Percentiles rank a stretch among this genome's conserved stretches.
phyloP scores from a whole-genome alignment of 371 early-diverging fungal genomes.

The Circinella minor region DNA sequence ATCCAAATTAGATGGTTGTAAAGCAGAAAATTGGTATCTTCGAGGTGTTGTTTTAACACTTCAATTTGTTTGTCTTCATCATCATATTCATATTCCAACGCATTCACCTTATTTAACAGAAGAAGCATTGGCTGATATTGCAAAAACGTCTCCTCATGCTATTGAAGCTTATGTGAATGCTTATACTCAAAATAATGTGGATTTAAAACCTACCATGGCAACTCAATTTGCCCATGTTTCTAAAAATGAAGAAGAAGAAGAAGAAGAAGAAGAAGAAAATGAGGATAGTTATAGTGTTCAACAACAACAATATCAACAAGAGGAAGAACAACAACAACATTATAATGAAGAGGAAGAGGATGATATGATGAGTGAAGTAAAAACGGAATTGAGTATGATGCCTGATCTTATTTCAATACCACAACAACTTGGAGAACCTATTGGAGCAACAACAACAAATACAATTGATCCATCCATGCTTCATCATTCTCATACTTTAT shows the following conservation, averaged over 20 bases:
- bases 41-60: slow-evolving; percentile 51
- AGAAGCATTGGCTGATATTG: slow-evolving; percentile 27
- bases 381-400: not conserved
- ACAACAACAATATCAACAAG: not conserved
- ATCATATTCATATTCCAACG: slow-evolving; percentile 29
- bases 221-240: slow-evolving; percentile 12
- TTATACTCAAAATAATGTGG: slow-evolving; percentile 20
- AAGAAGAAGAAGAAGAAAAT: not conserved
- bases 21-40: slow-evolving; percentile 57
- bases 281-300: not conserved
- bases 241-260: slow-evolving; percentile 14
- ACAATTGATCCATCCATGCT: slow-evolving; percentile 4
- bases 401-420: slow-evolving; percentile 2
- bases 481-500: not conserved
- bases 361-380: slow-evolving; percentile 4
- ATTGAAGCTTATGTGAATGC: slow-evolving; percentile 29
- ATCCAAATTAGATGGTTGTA: slow-evolving; percentile 43
- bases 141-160: slow-evolving; percentile 20
- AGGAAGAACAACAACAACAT: not conserved
- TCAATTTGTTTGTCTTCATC: slow-evolving; percentile 35
- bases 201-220: slow-evolving; percentile 20
- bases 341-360: not conserved
- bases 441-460: not conserved
- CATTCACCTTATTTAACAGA: slow-evolving; percentile 29
- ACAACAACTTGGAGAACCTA: not conserved